These are phyloP conservation scores for Solanum medicagineum DNA, from an alignment of 257 asterid species.

Conservation along the genomic window DNA sequence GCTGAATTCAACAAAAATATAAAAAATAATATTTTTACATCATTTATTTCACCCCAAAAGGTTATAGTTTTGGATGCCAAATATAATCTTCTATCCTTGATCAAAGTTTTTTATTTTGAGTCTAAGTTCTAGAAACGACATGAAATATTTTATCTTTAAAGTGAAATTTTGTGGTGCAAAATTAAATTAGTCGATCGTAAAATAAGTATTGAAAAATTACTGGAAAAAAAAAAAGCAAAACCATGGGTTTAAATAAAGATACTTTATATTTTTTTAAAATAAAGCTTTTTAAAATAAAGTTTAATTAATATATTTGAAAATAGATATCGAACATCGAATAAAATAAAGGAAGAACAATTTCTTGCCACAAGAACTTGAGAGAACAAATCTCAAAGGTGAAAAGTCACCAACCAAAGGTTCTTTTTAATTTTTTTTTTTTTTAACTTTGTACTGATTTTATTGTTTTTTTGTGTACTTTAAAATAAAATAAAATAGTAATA, in stretches of 20 bases:
- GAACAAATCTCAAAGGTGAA: not conserved
- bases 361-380: not conserved
- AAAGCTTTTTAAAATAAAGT: too few relatives aligned
- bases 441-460: not conserved
- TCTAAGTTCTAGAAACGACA: too few relatives aligned
- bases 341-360: not conserved
- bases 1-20: too few relatives aligned
- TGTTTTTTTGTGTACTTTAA: not conserved
- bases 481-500: not conserved
- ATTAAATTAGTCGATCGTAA: not conserved
- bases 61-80: not conserved
- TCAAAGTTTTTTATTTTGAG: not conserved
- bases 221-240: too few relatives aligned
- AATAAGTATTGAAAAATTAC: not conserved
- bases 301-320: not conserved
- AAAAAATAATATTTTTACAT: not conserved
- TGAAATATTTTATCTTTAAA: not conserved
- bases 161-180: not conserved
- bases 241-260: too few relatives aligned
- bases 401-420: not conserved
- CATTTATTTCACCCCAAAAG: not conserved
- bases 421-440: not conserved
- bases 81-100: not conserved
- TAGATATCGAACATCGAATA: not conserved
- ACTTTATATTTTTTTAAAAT: too few relatives aligned